These are phyloP conservation scores for Hypericum androsaemum DNA, from an alignment of 345 rosid species.

Conservation along the genomic window DNA sequence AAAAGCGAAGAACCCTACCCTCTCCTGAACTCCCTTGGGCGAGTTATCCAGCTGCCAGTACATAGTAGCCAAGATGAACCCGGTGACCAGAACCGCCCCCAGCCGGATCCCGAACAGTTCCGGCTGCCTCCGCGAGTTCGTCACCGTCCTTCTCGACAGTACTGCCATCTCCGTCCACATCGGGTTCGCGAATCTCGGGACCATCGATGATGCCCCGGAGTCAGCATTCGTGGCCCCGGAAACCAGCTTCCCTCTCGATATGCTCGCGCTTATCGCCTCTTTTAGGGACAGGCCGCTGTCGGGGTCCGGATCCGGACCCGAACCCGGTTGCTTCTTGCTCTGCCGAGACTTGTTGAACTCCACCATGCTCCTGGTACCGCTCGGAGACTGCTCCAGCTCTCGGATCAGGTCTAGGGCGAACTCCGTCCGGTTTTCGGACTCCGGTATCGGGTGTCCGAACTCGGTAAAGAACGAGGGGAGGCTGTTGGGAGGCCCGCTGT, in stretches of 20 bases:
- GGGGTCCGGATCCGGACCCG: slow-evolving; percentile 15
- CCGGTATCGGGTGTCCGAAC: slow-evolving; percentile 90
- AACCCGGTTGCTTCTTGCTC: slow-evolving; percentile 34
- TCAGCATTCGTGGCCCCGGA: slow-evolving; percentile 42
- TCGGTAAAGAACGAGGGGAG: slow-evolving; percentile 54
- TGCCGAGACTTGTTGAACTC: slow-evolving; percentile 82
- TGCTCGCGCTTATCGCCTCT: slow-evolving; percentile 88
- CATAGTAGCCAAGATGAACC: slow-evolving; percentile 81
- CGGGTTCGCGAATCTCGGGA: slow-evolving; percentile 78
- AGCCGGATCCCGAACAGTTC: slow-evolving; percentile 67
- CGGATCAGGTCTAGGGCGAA: slow-evolving; percentile 75
- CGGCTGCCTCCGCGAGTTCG: slow-evolving; percentile 62
- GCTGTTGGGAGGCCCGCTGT: slow-evolving; percentile 65
- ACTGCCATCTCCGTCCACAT: slow-evolving; percentile 74
- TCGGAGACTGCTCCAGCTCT: slow-evolving; percentile 79
- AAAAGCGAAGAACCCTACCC: slow-evolving; percentile 86
- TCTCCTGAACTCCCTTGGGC: slow-evolving; percentile 79
- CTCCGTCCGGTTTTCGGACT: slow-evolving; percentile 76
- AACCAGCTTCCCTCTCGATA: slow-evolving; percentile 76
- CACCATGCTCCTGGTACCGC: slow-evolving; percentile 65
- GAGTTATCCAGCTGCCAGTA: slow-evolving; percentile 82
- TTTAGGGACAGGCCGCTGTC: slow-evolving; percentile 47
- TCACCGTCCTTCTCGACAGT: slow-evolving; percentile 54
- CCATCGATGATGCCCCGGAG: slow-evolving; percentile 34
- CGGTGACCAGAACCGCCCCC: slow-evolving; percentile 75